Percentiles rank a stretch among this genome's conserved stretches.
phyloP scores from a whole-genome alignment of 2,329 filamentous ascomycete genomes.

The Ascochyta clinopodiicola region DNA sequence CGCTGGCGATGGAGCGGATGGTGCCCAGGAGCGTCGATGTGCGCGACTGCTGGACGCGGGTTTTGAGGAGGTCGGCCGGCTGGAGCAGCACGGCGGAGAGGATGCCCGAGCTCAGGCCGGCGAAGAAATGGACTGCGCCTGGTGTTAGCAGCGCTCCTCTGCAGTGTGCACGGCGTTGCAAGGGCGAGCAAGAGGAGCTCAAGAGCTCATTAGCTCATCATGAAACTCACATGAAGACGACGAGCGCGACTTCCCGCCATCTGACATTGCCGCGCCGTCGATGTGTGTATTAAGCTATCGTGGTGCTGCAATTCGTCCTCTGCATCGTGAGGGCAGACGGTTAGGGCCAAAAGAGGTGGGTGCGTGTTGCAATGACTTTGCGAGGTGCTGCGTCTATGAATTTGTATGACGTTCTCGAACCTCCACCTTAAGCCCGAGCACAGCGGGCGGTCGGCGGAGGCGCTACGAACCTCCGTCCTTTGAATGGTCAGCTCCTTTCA shows the following conservation, averaged over 20 bases:
- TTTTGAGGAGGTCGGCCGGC: slow-evolving; percentile 95
- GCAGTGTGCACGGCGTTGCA: not conserved
- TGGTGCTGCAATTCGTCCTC: slow-evolving; percentile 1
- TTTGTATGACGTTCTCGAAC: slow-evolving; percentile 20
- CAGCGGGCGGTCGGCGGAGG: slow-evolving; percentile 11
- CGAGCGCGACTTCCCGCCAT: slow-evolving; percentile 57
- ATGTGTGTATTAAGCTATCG: slow-evolving; percentile 30
- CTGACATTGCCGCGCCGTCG: slow-evolving; percentile 56
- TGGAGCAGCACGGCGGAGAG: slow-evolving; percentile 90
- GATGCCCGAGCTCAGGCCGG: slow-evolving; percentile 85
- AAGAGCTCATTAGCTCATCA: not conserved
- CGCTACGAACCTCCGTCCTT: slow-evolving; percentile 8
- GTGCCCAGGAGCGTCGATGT: slow-evolving; percentile 71
- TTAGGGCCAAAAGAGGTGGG: not conserved
- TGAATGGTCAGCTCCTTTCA: not conserved
- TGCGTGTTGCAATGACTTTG: slow-evolving; percentile 3
- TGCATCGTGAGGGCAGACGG: slow-evolving; percentile 13
- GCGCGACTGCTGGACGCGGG: slow-evolving; percentile 87
- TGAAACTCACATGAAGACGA: slow-evolving; percentile 55
- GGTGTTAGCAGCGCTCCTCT: slow-evolving; percentile 6
- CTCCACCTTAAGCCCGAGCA: slow-evolving; percentile 1
- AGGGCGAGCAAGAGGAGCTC: slow-evolving; percentile 17
- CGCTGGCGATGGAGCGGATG: slow-evolving; percentile 72
- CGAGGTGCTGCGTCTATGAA: not conserved
- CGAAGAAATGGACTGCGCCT: slow-evolving; percentile 74